A percentile compares a stretch with the other conserved stretches of the same genome.
These are phyloP conservation scores for Spizellomyces punctatus DNA, from an alignment of 192 early-diverging fungal species.

Conservation along the genomic window DNA sequence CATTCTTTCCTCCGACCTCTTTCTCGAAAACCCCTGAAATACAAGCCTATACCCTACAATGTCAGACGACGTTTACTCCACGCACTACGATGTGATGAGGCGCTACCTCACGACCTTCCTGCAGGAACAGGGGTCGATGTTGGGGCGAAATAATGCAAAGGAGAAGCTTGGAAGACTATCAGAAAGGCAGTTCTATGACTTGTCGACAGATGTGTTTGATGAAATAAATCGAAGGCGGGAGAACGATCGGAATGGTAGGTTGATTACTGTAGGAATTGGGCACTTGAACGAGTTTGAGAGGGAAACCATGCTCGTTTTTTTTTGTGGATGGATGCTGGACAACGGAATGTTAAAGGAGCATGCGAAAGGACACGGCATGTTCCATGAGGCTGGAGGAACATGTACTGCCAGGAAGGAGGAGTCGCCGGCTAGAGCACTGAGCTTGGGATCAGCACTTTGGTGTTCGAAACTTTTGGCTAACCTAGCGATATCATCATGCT, in stretches of 20 bases:
- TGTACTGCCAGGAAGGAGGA: too few species aligned
- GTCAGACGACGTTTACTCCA: too few species aligned
- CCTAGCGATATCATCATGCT: background rate
- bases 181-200: conserved; percentile 81
- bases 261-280: conserved; percentile 46
- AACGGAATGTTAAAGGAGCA: too few species aligned
- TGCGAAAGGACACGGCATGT: too few species aligned
- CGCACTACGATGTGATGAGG: conserved; percentile 16
- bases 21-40: too few species aligned
- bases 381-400: too few species aligned
- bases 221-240: conserved; percentile 71
- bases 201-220: conserved; percentile 89
- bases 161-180: conserved; percentile 55
- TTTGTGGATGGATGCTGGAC: too few species aligned
- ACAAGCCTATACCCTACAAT: too few species aligned
- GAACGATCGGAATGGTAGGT: conserved; percentile 25
- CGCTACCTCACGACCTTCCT: conserved; percentile 17
- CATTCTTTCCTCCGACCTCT: too few species aligned
- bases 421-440: too few species aligned
- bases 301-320: background rate
- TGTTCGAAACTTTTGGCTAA: background rate
- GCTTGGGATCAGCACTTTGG: background rate
- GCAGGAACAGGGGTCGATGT: background rate
- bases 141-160: conserved; percentile 12
- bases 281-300: background rate